phyloP scores from a whole-genome alignment of 129 eudicot species.

The Calendula officinalis region DNA sequence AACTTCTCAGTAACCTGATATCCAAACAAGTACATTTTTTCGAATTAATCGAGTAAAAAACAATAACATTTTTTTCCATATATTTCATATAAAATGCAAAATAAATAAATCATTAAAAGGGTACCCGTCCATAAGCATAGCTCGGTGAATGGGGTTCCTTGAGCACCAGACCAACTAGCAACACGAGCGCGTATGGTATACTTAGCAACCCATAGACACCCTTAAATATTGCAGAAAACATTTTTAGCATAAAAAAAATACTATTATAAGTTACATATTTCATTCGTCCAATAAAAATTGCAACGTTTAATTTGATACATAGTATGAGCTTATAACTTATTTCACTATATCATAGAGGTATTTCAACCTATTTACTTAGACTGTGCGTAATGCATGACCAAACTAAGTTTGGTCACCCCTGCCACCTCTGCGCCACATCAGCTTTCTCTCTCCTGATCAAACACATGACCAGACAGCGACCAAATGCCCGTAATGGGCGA shows the following conservation, averaged over 20 bases:
- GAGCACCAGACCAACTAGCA: constrained; percentile 58
- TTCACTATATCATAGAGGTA: neutral
- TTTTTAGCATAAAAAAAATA: neutral
- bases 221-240: constrained; percentile 31
- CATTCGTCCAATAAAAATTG: neutral
- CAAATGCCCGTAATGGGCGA: too few relatives aligned
- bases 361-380: too few relatives aligned
- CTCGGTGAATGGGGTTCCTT: constrained; percentile 55
- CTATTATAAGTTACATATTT: neutral
- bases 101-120: constrained; percentile 4
- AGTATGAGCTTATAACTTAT: neutral
- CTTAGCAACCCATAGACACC: constrained; percentile 79
- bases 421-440: too few relatives aligned
- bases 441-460: too few relatives aligned
- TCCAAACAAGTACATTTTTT: neutral
- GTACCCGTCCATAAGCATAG: constrained; percentile 70
- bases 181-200: constrained; percentile 59
- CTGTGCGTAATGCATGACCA: too few relatives aligned
- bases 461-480: too few relatives aligned
- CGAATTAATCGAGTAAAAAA: neutral
- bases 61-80: neutral
- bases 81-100: neutral
- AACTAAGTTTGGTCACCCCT: too few relatives aligned
- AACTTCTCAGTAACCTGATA: constrained; percentile 58
- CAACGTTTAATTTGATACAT: neutral